Evolutionary conservation across 768 basidiomycete species (phyloP), one percentile per base, ranked within the genome.

Genomic region (Amanita jacksonii): DNA sequence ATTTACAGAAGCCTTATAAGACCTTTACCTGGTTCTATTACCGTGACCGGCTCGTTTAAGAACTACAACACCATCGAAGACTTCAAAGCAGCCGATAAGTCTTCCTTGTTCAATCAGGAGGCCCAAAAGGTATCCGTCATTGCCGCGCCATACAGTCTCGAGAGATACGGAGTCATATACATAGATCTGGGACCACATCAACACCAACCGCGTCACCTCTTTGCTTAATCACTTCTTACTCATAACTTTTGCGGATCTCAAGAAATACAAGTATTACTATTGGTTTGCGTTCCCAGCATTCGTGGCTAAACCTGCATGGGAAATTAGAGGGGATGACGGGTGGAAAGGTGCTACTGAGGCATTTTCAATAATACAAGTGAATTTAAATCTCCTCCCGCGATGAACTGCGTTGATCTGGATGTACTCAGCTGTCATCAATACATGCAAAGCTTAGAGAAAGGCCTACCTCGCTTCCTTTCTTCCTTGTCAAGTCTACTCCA

Each of bases 221-320:
- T 61, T 70, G 9, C 68, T 97, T 31, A 85, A 74, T 44, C 74
- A 74, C 3, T 97, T 97, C 66, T 70, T 98, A 16, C 69, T 96
- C 40, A 85, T 99, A 53, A 91, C 92, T 0, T 98, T 81, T 53
- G 89, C 96, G 0, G 96, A 99, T 62, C 79, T 99, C 53, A 99
- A 98, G 73, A 97, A 93, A 61, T 97, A 96, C 70, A 85, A 83
- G 52, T 98, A 91, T 59, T 92, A 83, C 56, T 97, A 97, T 63
- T 99, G 94, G 96, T 97, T 97, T 56, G 85, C 87, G 0, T 96
- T 97, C 60, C 94, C 96, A 2, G 90, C 93, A 0, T 81, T 97
- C 51, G 81, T 83, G 0, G 69, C 86, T 16, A 90, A 88, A 52
- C 92, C 96, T 5, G 77, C 84, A 4, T 97, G 93, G 93, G 82